Percentiles rank a stretch among this genome's conserved stretches.
These are phyloP conservation scores for Xerocomus amazonicus DNA, from an alignment of 1,284 basidiomycete genomes.

Conservation along the genomic window DNA sequence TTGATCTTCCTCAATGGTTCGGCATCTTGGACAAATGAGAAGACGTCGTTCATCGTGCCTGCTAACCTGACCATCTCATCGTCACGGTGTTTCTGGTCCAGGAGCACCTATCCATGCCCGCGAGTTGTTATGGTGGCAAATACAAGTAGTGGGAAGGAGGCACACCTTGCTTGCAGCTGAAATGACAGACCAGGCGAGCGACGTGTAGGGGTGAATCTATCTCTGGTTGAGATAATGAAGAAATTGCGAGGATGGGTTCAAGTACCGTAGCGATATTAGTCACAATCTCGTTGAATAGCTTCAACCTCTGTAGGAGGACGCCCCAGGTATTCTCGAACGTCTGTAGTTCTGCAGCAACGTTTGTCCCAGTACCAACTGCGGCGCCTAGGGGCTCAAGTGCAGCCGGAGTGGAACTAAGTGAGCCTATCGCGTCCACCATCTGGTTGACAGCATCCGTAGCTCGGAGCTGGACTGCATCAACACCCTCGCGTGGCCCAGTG, in stretches of 20 bases:
- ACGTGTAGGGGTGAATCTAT: conserved; percentile 21
- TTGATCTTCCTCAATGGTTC: conserved; percentile 10
- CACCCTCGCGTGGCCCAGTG: not conserved
- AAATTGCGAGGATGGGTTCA: not conserved
- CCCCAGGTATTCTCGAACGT: conserved; percentile 21
- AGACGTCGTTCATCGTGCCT: conserved; percentile 11
- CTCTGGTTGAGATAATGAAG: too few species aligned
- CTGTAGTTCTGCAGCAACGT: not conserved
- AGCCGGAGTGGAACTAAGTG: not conserved
- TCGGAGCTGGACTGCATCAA: conserved; percentile 10
- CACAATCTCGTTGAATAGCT: conserved; percentile 11
- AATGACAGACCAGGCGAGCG: conserved; percentile 23
- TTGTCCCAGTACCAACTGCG: not conserved
- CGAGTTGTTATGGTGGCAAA: not conserved
- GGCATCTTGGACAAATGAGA: conserved; percentile 13
- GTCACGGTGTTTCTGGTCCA: conserved; percentile 18
- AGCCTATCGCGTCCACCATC: not conserved
- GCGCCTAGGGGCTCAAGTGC: too few species aligned
- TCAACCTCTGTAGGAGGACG: conserved; percentile 15
- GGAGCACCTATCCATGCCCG: conserved; percentile 17
- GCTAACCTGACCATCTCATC: conserved; percentile 12
- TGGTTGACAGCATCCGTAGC: conserved; percentile 13
- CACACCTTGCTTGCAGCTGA: conserved; percentile 20
- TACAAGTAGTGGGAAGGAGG: not conserved
- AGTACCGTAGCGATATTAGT: conserved; percentile 16